Evolutionary conservation across 805 yeast species (phyloP), one percentile per base, ranked within the genome.

Genomic region (Candida sonorensis): DNA sequence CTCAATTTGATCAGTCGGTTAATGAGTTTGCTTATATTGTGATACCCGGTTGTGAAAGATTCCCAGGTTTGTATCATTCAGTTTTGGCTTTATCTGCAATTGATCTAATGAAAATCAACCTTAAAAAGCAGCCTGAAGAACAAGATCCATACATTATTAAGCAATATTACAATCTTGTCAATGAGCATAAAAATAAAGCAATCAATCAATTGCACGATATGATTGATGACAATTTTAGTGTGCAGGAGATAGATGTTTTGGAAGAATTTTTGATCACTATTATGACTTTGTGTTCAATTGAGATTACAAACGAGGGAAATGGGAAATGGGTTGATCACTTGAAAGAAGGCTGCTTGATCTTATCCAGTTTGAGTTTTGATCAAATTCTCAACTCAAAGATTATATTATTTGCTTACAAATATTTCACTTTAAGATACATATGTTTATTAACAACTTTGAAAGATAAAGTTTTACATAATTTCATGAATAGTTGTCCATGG

Each of bases 351-450:
- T 51, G 55, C 23, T 25, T 57, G 14, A 38, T 57, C 7, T 50
- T 55, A 18, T 44, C 46, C 2, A 17, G 15, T 4, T 29, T 54
- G 14, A 36, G 39, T 14, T 38, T 38, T 10, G 27, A 36, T 9
- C 44, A 42, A 27, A 46, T 57, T 9, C 17, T 49, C 10, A 27
- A 36, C 10, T 48, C 54, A 4, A 35, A 44, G n/a, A 40, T 46
- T 13, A 40, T 57, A 18, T 33, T 30, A 14, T 58, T 58, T 33
- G 56, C 51, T 9, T 58, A 58, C 27, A 37, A 54, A 17, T 57
- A 56, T 33, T 55, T 58, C 27, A 37, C 57, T 1, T 31, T 57
- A 13, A 21, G 62, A n/a, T 56, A 53, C 32, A 42, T 56, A 11
- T 37, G 56, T 4, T 38, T 53, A 10, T 25, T 50, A 4, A 44